Evolutionary conservation across 2,329 filamentous ascomycete genomes (phyloP), one percentile per base, ranked within the genome.

Genomic region (Penicillium crustosum): DNA sequence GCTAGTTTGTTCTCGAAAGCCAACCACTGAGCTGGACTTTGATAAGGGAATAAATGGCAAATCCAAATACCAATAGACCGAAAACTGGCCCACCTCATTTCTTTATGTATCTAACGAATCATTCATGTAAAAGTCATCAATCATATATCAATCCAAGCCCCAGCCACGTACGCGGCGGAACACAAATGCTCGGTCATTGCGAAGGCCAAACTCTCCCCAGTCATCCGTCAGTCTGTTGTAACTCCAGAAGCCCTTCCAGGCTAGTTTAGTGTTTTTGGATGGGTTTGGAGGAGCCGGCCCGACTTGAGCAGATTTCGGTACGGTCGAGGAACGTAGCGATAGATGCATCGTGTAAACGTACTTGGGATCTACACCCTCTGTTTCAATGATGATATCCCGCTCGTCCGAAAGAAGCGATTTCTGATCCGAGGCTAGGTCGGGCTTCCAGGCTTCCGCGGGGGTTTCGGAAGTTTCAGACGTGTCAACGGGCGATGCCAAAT

Each of bases 141-240:
- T 67, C 58, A 55, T 67, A 47, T 67, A 3, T 35, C 57, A 66
- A 12, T 65, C 72, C 66, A 81, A 71, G 2, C 80, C 81, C 77
- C 82, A 88, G 42, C 84, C 86, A 69, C 78, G 83, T 6, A 88
- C 86, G 41, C 86, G 72, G 64, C 82, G 82, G 77, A 85, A 88
- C 59, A 84, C 85, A 68, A 82, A 88, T 2, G 83, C 75, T 60
- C 80, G 76, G 72, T 87, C 83, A 67, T 88, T 85, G 69, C 82
- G 83, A 65, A 88, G 68, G 2, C 78, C 79, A 75, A 97, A 97
- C 76, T 90, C 89, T 4, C 82, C 90, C 89, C 90, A 94, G 75
- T 97, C 93, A 72, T 96, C 92, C 8, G 91, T 96, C 68, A 96
- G 75, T 65, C 85, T 84, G 71, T 97, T 96, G 71, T 95, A 93